Evolutionary conservation across 129 eudicot genomes (phyloP), one percentile per base, ranked within the genome.

Genomic region (Lactuca saligna): DNA sequence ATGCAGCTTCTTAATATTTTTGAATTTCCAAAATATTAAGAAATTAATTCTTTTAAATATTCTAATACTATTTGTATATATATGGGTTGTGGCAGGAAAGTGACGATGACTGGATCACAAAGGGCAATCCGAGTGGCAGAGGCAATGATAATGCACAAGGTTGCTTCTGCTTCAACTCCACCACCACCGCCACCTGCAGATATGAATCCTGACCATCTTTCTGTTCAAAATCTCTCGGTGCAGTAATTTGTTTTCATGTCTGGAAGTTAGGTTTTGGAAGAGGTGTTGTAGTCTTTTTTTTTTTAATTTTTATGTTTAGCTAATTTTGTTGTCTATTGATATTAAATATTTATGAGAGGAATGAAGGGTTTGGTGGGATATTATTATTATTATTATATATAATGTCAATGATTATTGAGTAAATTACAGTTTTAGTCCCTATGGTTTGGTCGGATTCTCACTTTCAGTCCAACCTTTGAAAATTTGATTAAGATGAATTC

Each of bases 101-200:
- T 92, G 54, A 92, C 90, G 2, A 86, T 92, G 61, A 77, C 87
- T 0, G 98, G 96, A 37, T 79, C 98, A 17, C 91, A 82, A 69
- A 82, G 91, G 58, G 86, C 95, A 64, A 87, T 86, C 57, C 84
- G 79, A 42, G 67, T 81, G 17, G 98, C 98, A 0, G 98, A 92
- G 76, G 75, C 91, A 54, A 86, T 92, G 96, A 89, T 89, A 61
- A 64, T 75, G 57, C 87, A 68, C 61, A 92, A 92, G 74, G 86
- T 92, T 53, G 68, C 95, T 61, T 78, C 96, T 12, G 75, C 80
- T 54, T 58, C 82, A 4, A 56, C 82, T 32, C 76, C 81, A 16
- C 70, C 64, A 8, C 70, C 48, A 1, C 65, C 65, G 3, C 65
- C 65, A 2, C 66, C 66, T 10, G 10, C 72, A 17, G 58, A 66